Conservation (phyloP, 306 rosid genomes). For the Dryas octopetala region DNA sequence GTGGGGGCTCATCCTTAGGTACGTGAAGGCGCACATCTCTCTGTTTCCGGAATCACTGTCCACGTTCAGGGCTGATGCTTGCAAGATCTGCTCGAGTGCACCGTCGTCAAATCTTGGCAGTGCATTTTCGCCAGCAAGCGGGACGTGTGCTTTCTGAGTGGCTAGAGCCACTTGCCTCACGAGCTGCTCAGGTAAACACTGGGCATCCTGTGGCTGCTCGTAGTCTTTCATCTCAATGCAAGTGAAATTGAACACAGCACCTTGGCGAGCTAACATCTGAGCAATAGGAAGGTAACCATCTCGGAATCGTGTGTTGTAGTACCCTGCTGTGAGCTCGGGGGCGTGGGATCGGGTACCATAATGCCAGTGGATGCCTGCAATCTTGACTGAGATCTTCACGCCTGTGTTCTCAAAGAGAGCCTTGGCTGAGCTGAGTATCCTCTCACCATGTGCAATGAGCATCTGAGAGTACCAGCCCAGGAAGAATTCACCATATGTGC, state of each 20-base stretch:
- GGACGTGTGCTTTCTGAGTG: constrained; percentile 60
- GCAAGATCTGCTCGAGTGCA: constrained; percentile 74
- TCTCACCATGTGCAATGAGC: constrained; percentile 86
- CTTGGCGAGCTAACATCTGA: constrained; percentile 90
- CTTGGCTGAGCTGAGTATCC: constrained; percentile 70
- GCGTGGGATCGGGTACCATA: constrained; percentile 95
- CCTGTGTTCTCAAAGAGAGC: constrained; percentile 52
- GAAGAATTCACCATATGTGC: constrained; percentile 76
- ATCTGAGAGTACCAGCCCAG: constrained; percentile 88
- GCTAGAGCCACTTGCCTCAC: constrained; percentile 87
- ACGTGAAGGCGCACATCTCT: constrained; percentile 88
- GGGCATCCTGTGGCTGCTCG: constrained; percentile 92
- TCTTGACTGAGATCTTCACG: constrained; percentile 79
- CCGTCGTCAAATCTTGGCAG: constrained; percentile 62
- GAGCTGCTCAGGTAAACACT: constrained; percentile 81
- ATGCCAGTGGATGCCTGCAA: constrained; percentile 98
- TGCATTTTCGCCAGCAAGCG: constrained; percentile 92
- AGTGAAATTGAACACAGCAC: constrained; percentile 87
- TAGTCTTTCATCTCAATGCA: constrained; percentile 93
- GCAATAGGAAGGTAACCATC: constrained; percentile 94
- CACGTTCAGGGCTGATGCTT: constrained; percentile 52
- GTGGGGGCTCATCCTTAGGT: constrained; percentile 82
- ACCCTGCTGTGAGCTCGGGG: constrained; percentile 97
- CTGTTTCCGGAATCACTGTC: constrained; percentile 42
- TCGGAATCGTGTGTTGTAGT: constrained; percentile 74